Evolutionary conservation across 1,284 basidiomycete species (phyloP).

Genomic region (Sphaerobolus stellatus): DNA sequence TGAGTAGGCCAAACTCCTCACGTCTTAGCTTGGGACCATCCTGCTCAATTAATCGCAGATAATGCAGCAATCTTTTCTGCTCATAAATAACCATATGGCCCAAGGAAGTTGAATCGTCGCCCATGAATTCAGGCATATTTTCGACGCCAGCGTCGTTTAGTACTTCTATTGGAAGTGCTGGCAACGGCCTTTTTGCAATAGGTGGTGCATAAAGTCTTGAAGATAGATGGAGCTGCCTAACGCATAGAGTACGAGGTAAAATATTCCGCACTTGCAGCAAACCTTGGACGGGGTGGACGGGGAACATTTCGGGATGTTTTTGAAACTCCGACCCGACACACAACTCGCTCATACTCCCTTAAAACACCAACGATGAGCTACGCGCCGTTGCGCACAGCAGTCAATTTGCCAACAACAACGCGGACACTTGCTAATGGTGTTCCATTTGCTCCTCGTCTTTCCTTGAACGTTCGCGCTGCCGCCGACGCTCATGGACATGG

Average conservation of each 20-base stretch:
- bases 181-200: background rate
- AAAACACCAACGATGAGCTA: slow-evolving; percentile 49
- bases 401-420: slow-evolving; percentile 82
- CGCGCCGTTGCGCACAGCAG: slow-evolving; percentile 73
- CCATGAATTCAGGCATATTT: slow-evolving; percentile 41
- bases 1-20: slow-evolving; percentile 43
- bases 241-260: background rate
- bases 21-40: slow-evolving; percentile 82
- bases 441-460: slow-evolving; percentile 67
- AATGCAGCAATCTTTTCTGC: slow-evolving; percentile 67
- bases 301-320: background rate
- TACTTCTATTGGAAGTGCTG: background rate
- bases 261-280: background rate
- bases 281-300: too few relatives aligned
- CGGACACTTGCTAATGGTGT: slow-evolving; percentile 73
- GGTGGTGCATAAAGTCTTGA: too few relatives aligned
- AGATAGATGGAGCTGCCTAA: slow-evolving; percentile 1
- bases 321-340: slow-evolving; percentile 10
- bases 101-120: slow-evolving; percentile 62
- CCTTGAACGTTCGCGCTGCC: slow-evolving; percentile 64
- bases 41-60: slow-evolving; percentile 79
- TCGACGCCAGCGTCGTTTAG: slow-evolving; percentile 12
- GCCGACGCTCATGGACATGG: slow-evolving; percentile 55
- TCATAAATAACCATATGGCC: slow-evolving; percentile 70
- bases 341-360: background rate